Base-by-base conservation (phyloP, 75 land plant species). In the Pinus tabuliformis region DNA sequence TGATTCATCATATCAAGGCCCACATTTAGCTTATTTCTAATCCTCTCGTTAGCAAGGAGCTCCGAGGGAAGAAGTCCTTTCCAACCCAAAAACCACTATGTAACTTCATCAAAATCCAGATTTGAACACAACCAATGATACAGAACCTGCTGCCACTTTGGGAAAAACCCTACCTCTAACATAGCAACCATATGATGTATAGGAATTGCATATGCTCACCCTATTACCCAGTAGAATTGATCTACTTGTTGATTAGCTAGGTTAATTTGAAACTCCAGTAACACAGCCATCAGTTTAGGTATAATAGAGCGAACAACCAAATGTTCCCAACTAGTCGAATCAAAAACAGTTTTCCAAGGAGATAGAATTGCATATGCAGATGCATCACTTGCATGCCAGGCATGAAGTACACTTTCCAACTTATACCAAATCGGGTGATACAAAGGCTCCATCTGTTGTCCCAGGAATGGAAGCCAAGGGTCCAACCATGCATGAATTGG, bases 401-500 rank as follows among this genome's bases (percentile, higher is more conserved):
- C 84, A 16, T 49, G 78, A 45, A 85, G 72, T 39, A 80, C 87
- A 72, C 33, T 54, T 16, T 62, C 71, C 58, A 85, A 39, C 80
- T 85, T 85, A 49, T 49, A 82, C 5, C 78, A 62, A 56, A 82
- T 82, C 4, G 78, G 80, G 37, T 49, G 42, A 52, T 75, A 85
- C 3, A 85, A 75, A 15, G 83, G 80, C 60, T 85, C 87, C 84
- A 85, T 75, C 20, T 75, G 73, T 1, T 58, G 59, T 17, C 87
- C 84, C 20, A 85, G 58, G 15, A 75, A 57, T 24, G 87, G 84
- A 30, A 85, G 74, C 84, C 87, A 85, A 61, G 84, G 87, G 81
- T 85, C 84, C 26, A 85, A 68, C 87, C 87, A 85, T 24, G 71
- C 81, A 78, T 85, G 87, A 56, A 85, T 81, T 24, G 87, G 84